A percentile compares a stretch with the other conserved stretches of the same genome.
Evolutionary conservation across 75 land plant species (phyloP).

Genomic region (Isoetes taiwanensis): DNA sequence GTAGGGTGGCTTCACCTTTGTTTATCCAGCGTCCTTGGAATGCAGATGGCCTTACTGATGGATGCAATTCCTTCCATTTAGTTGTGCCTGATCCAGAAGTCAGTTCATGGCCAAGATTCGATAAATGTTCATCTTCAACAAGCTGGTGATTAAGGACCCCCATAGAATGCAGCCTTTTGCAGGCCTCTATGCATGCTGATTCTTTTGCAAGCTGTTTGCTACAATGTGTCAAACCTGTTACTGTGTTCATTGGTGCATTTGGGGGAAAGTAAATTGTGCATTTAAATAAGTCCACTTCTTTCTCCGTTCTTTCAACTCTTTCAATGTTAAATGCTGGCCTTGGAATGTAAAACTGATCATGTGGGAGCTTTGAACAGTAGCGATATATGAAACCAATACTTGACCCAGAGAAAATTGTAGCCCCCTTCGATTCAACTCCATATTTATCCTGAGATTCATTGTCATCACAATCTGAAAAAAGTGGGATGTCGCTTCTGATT

Average conservation of each 20-base stretch:
- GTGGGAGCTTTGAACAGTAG: slow-evolving; percentile 64
- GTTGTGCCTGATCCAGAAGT: slow-evolving; percentile 92
- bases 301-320: neutral
- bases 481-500: slow-evolving; percentile 33
- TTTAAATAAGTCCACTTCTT: slow-evolving; percentile 11
- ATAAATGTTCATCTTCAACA: too few relatives aligned
- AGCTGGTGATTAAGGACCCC: slow-evolving; percentile 70
- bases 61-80: slow-evolving; percentile 80
- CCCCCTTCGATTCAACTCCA: slow-evolving; percentile 47
- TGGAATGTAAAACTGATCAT: slow-evolving; percentile 69
- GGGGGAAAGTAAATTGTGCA: slow-evolving; percentile 71
- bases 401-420: slow-evolving; percentile 40
- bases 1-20: slow-evolving; percentile 15
- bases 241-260: slow-evolving; percentile 52
- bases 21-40: slow-evolving; percentile 59
- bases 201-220: slow-evolving; percentile 43
- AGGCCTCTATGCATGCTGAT: slow-evolving; percentile 79
- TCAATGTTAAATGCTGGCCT: slow-evolving; percentile 41
- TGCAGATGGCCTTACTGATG: slow-evolving; percentile 18
- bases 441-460: slow-evolving; percentile 17
- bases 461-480: neutral
- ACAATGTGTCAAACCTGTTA: slow-evolving; percentile 34
- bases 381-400: slow-evolving; percentile 45
- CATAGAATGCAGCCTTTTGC: slow-evolving; percentile 50
- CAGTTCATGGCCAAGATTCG: too few relatives aligned